phyloP scores from a whole-genome alignment of 1,284 basidiomycete genomes.

The Boletellus sp. region DNA sequence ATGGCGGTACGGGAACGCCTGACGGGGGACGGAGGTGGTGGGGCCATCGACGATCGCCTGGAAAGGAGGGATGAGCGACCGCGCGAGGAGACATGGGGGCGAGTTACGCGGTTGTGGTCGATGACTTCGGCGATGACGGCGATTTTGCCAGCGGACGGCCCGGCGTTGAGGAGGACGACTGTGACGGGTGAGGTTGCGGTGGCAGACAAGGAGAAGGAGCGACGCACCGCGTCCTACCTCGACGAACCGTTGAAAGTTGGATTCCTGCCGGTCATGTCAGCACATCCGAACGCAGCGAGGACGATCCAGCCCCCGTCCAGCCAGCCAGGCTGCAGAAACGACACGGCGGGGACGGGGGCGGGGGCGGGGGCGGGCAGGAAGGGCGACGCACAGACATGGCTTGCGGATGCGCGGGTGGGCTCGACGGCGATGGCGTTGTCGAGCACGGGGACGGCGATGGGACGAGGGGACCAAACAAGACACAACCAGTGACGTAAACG shows the following conservation, averaged over 20 bases:
- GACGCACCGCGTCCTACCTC: constrained; percentile 88
- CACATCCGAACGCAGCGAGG: constrained; percentile 8
- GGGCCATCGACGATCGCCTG: constrained; percentile 97
- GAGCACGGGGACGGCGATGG: not conserved
- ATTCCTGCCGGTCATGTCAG: constrained; percentile 43
- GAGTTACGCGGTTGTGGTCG: constrained; percentile 91
- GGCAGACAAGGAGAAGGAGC: not conserved
- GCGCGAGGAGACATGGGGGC: not conserved
- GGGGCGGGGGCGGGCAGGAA: rapidly evolving
- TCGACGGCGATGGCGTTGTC: not conserved
- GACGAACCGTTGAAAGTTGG: constrained; percentile 96
- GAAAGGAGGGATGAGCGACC: not conserved
- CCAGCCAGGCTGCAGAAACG: rapidly evolving
- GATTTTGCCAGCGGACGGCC: constrained; percentile 84
- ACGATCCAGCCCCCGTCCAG: constrained; percentile 14
- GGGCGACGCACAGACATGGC: constrained; percentile 24
- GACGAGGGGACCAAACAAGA: constrained; percentile 6
- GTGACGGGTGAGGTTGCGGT: not conserved
- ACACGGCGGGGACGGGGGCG: not conserved
- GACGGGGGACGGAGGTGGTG: constrained; percentile 86
- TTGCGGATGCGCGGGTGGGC: constrained; percentile 2
- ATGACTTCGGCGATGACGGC: constrained; percentile 97
- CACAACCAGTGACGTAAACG: constrained; percentile 13
- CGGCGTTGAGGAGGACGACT: constrained; percentile 95
- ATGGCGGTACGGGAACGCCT: constrained; percentile 89